phyloP scores from a whole-genome alignment of 163 green algal genomes.

The Chlamydomonas reinhardtii region DNA sequence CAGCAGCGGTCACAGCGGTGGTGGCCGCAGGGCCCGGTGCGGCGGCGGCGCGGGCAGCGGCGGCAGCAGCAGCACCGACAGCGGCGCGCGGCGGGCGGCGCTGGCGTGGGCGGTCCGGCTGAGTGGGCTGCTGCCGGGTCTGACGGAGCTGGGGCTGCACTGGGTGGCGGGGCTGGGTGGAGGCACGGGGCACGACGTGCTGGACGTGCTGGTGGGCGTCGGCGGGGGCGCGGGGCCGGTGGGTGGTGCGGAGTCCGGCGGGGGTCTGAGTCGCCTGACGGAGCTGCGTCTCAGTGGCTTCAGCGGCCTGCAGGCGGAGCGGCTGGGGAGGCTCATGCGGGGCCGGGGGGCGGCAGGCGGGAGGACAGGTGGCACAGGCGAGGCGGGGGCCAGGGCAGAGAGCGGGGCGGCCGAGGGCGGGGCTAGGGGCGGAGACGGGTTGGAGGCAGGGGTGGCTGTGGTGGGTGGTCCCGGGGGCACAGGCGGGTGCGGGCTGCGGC shows the following conservation, averaged over 20 bases:
- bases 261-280: background rate
- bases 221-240: too few species aligned
- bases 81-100: background rate
- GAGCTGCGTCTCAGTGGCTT: background rate
- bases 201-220: background rate
- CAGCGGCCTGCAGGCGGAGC: background rate
- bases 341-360: too few species aligned
- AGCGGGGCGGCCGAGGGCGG: background rate
- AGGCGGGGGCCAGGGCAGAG: too few species aligned
- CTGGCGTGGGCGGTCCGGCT: background rate
- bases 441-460: background rate
- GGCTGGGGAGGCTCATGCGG: background rate
- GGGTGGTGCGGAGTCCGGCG: background rate
- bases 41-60: too few species aligned
- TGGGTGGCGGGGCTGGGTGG: conserved; percentile 1
- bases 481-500: background rate
- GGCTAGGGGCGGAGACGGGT: background rate
- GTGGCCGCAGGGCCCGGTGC: background rate
- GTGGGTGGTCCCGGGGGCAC: background rate
- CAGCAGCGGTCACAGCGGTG: background rate
- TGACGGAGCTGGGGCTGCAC: background rate
- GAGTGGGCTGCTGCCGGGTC: background rate
- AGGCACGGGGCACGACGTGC: background rate
- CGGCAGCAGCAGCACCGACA: background rate
- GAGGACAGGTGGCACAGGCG: too few species aligned